Conservation (phyloP, 2,329 filamentous ascomycete genomes). For the Neopestalotiopsis sp. region DNA sequence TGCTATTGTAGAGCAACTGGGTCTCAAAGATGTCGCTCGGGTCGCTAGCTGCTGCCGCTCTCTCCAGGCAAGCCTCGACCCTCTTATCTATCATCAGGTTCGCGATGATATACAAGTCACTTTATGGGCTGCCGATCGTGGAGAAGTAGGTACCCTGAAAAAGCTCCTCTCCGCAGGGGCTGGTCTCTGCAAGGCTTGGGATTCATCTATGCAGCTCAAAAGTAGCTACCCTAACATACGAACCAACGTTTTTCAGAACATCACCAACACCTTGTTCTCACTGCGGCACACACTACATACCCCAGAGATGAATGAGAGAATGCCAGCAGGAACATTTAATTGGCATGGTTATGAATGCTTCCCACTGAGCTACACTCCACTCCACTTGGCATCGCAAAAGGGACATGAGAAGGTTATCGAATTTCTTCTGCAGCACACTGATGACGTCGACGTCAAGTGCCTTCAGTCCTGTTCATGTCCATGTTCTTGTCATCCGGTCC, state of each 20-base stretch:
- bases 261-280: not conserved
- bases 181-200: not conserved
- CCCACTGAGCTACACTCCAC: not conserved
- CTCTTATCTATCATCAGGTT: not conserved
- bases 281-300: not conserved
- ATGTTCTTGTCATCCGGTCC: not conserved
- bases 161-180: not conserved
- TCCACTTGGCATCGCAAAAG: not conserved
- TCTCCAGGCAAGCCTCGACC: not conserved
- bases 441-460: not conserved
- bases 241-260: not conserved
- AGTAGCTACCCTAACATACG: not conserved
- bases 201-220: not conserved
- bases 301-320: too few relatives aligned
- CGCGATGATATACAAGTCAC: not conserved
- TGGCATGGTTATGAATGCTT: not conserved
- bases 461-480: not conserved
- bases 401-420: not conserved
- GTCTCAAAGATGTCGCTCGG: not conserved
- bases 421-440: not conserved
- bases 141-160: not conserved
- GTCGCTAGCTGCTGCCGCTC: not conserved
- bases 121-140: not conserved
- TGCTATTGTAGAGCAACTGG: not conserved
- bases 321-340: too few relatives aligned